These are phyloP conservation scores for Xylaria polymorpha DNA, from an alignment of 2,329 filamentous ascomycete species.

Conservation along the genomic window DNA sequence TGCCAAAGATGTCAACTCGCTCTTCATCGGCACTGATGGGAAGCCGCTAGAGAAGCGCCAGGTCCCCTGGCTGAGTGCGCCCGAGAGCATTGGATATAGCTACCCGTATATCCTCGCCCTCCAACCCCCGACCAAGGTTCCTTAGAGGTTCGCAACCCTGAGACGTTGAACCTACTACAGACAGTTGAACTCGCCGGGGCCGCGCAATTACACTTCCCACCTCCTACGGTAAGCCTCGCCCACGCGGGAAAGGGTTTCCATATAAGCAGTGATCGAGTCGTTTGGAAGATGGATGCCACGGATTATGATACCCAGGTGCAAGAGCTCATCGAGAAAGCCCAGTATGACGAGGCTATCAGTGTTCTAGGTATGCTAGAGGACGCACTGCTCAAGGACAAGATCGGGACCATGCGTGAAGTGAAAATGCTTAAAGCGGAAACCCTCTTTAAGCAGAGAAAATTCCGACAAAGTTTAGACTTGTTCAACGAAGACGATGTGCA, in stretches of 20 bases:
- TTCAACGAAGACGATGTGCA: constrained; percentile 87
- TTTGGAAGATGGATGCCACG: constrained; percentile 96
- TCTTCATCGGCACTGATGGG: constrained; percentile 88
- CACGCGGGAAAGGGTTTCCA: constrained; percentile 97
- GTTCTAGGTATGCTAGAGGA: constrained; percentile 91
- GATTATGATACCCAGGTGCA: constrained; percentile 92
- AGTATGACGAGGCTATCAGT: constrained; percentile 92
- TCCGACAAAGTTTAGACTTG: constrained; percentile 85
- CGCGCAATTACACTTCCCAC: constrained; percentile 87
- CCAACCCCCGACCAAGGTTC: constrained; percentile 82
- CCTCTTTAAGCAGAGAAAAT: constrained; percentile 85
- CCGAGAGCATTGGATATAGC: constrained; percentile 92
- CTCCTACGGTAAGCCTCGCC: constrained; percentile 91
- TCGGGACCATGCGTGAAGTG: constrained; percentile 81
- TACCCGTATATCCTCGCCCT: constrained; percentile 95
- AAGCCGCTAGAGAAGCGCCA: constrained; percentile 85
- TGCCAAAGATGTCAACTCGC: constrained; percentile 97
- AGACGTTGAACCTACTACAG: constrained; percentile 90
- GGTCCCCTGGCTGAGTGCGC: constrained; percentile 90
- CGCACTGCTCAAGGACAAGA: constrained; percentile 86
- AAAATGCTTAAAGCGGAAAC: constrained; percentile 91
- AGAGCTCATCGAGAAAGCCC: constrained; percentile 77
- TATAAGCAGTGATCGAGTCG: constrained; percentile 87
- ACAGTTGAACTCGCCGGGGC: constrained; percentile 84
- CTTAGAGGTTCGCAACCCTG: constrained; percentile 91